phyloP scores from a whole-genome alignment of 805 yeast species.

The Kodamaea laetipori region DNA sequence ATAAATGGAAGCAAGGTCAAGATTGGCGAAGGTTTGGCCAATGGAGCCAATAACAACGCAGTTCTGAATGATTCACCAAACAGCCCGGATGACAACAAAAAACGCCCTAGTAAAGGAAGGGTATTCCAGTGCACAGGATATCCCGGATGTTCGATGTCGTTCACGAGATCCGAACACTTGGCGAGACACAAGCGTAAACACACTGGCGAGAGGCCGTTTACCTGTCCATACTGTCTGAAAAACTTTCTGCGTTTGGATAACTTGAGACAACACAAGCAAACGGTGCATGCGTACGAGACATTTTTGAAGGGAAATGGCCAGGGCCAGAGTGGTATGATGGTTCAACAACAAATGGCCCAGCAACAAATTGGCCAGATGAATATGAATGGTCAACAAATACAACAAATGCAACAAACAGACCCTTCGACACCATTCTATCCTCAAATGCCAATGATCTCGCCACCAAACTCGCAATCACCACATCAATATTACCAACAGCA shows the following conservation, averaged over 20 bases:
- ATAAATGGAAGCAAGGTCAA: background rate
- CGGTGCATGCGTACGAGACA: conserved; percentile 52
- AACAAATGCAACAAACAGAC: conserved; percentile 4
- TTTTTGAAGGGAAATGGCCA: conserved; percentile 17
- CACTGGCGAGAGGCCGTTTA: conserved; percentile 92
- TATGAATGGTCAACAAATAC: background rate
- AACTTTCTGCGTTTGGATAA: conserved; percentile 84
- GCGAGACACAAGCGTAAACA: conserved; percentile 92
- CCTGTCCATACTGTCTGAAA: conserved; percentile 79
- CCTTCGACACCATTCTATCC: conserved; percentile 16
- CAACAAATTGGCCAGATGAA: background rate
- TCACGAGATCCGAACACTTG: conserved; percentile 87
- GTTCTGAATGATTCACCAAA: no score
- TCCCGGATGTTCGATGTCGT: conserved; percentile 84
- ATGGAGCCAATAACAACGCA: no score
- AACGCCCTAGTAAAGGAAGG: conserved; percentile 53
- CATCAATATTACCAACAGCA: conserved; percentile 14
- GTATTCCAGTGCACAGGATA: conserved; percentile 85
- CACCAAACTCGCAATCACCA: conserved; percentile 31
- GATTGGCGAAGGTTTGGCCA: background rate
- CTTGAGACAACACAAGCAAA: conserved; percentile 86
- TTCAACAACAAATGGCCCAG: background rate
- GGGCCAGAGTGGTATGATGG: conserved; percentile 2
- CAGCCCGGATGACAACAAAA: conserved; percentile 20
- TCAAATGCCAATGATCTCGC: conserved; percentile 22